Base-by-base conservation (phyloP, 2,329 filamentous ascomycete species). In the Raffaelea albimanens region DNA sequence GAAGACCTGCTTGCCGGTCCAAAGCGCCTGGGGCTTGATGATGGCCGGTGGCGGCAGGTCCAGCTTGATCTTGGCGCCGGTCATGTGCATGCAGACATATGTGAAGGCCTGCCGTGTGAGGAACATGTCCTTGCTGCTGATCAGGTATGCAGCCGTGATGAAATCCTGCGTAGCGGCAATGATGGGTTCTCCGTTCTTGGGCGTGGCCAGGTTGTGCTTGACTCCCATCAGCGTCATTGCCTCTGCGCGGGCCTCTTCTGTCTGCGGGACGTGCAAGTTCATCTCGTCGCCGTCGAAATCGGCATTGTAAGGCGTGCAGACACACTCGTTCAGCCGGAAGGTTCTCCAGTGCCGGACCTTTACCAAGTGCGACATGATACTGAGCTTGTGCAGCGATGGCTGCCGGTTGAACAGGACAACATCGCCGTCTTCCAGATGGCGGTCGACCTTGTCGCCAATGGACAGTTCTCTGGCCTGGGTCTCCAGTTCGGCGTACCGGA, bases 131-230 rank as follows among this genome's bases (percentile, higher is more conserved):
- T 97, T 97, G 64, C 83, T 86, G 57, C 88, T 95, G 22, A 97
- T 72, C 4, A 97, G 69, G 61, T 89, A 98, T 0, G 93, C 87
- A 4, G 90, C 90, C 22, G 91, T 97, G 58, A 98, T 97, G 68
- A 98, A 98, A 73, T 98, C 93, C 60, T 98, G 93, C 25, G 95
- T 98, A n/a, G 93, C 91, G 18, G 90, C 89, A 68, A 98, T 97
- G 58, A 98, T 95, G 2, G 93, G 93, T 57, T 95, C 91, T 61
- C 93, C 93, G 67, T 97, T 97, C 66, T 96, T 96, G 1, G 93
- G 93, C 0, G 93, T 98, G 3, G 85, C 85, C 50, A 98, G 67
- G 62, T 98, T 98, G 71, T 97, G 82, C 67, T 96, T 95, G 48
- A 98, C 90, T 39, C 93, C 93, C 93, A 98, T 98, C 43, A 98